A percentile compares a stretch with the other conserved stretches of the same genome.
Evolutionary conservation across 225 moss, liverwort and hornwort genomes (phyloP).

Genomic region (Bryoerythrophyllum caledonicum): DNA sequence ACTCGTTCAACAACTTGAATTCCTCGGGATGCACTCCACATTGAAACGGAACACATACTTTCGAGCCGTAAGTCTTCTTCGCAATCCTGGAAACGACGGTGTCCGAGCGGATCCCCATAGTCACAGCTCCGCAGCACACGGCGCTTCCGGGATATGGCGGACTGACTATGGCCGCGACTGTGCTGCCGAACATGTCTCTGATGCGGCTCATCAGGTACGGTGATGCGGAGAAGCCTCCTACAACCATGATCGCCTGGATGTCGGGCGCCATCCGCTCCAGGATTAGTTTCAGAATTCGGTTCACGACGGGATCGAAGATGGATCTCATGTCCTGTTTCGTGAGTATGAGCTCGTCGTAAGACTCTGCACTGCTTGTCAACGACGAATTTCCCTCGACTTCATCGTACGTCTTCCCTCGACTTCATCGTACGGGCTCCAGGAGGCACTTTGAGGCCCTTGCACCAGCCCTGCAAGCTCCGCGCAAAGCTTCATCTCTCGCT

Average conservation of each 20-base stretch:
- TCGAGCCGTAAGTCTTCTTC: neutral
- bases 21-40: neutral
- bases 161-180: neutral
- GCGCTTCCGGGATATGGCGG: conserved; percentile 15
- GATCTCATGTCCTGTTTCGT: conserved; percentile 5
- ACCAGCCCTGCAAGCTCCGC: conserved; percentile 39
- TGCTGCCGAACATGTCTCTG: neutral
- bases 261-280: conserved; percentile 12
- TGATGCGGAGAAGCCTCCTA: conserved; percentile 24
- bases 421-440: conserved; percentile 37
- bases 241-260: conserved; percentile 18
- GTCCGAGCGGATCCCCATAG: conserved; percentile 7
- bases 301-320: conserved; percentile 25
- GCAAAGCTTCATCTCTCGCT: conserved; percentile 9
- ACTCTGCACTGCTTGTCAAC: neutral
- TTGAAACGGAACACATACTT: accelerated
- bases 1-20: neutral
- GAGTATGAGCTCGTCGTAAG: conserved; percentile 33
- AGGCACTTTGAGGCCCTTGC: conserved; percentile 6
- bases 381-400: neutral
- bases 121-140: conserved; percentile 18
- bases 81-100: conserved; percentile 3
- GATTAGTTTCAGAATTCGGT: conserved; percentile 4
- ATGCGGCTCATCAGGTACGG: conserved; percentile 23
- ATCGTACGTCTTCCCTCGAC: conserved; percentile 26